Conservation (phyloP, 441 rosid species). For the Jatropha multifida region DNA sequence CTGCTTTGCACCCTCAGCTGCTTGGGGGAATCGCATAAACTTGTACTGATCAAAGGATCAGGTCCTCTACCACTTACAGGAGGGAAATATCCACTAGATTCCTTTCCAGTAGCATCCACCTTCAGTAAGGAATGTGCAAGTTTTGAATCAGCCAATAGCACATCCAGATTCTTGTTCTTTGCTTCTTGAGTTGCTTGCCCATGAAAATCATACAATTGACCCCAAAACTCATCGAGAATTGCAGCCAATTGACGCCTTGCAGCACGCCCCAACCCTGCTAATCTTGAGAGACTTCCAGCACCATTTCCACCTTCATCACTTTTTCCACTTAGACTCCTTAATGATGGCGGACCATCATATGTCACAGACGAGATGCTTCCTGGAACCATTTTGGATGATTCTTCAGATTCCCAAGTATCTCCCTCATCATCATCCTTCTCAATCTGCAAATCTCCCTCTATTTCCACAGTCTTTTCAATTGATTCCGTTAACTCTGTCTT, state of each 20-base stretch:
- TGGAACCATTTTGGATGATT: conserved; percentile 47
- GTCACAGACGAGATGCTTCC: conserved; percentile 44
- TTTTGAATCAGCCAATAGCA: conserved; percentile 55
- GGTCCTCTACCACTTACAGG: conserved; percentile 56
- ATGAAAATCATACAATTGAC: conserved; percentile 76
- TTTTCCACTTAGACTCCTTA: conserved; percentile 77
- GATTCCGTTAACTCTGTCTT: conserved; percentile 42
- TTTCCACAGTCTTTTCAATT: conserved; percentile 53
- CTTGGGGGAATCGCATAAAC: conserved; percentile 52
- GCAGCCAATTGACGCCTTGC: conserved; percentile 83
- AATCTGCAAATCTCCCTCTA: conserved; percentile 39
- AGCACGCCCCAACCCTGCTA: conserved; percentile 97
- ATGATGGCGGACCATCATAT: conserved; percentile 81
- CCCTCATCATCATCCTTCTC: conserved; percentile 64
- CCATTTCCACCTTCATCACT: conserved; percentile 85
- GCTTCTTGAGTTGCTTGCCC: conserved; percentile 76
- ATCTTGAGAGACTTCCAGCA: conserved; percentile 87
- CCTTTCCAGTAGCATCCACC: conserved; percentile 52
- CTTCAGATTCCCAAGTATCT: conserved; percentile 70
- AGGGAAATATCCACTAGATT: conserved; percentile 46
- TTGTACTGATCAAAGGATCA: conserved; percentile 46
- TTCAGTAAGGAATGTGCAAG: conserved; percentile 36
- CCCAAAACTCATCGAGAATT: conserved; percentile 94
- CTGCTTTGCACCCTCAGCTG: conserved; percentile 55
- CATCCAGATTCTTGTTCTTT: conserved; percentile 58